Percentiles rank a stretch among this genome's conserved stretches.
Conservation (phyloP, 257 asterid species). For the Jasminum sambac region DNA sequence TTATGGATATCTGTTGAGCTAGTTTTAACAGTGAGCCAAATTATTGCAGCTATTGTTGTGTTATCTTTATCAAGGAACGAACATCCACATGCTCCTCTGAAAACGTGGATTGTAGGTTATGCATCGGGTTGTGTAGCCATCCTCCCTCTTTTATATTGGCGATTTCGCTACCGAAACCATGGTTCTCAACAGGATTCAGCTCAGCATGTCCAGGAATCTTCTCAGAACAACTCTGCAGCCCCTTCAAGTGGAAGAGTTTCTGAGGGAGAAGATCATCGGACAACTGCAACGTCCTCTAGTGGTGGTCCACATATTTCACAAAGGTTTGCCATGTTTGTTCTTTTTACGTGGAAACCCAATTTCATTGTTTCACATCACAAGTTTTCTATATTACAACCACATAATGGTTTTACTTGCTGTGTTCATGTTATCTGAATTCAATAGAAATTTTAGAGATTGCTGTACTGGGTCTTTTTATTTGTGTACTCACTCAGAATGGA, state of each 20-base stretch:
- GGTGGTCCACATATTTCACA: conserved; percentile 40
- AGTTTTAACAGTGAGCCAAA: conserved; percentile 74
- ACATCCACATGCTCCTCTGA: conserved; percentile 78
- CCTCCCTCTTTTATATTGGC: conserved; percentile 92
- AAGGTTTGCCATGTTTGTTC: conserved; percentile 44
- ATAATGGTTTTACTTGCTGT: neutral
- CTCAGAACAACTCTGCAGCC: conserved; percentile 47
- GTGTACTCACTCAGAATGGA: neutral
- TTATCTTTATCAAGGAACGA: conserved; percentile 71
- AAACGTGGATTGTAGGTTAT: conserved; percentile 78
- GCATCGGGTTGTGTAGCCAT: conserved; percentile 89
- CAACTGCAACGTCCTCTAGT: conserved; percentile 46
- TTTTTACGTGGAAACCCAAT: neutral
- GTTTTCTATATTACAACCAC: neutral
- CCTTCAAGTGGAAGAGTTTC: conserved; percentile 49
- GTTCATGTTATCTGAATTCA: neutral
- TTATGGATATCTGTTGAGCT: conserved; percentile 87
- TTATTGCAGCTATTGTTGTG: conserved; percentile 78
- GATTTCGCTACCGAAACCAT: conserved; percentile 68
- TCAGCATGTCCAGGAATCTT: conserved; percentile 53
- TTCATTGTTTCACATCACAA: conserved; percentile 2
- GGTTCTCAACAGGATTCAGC: conserved; percentile 65
- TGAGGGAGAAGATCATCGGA: conserved; percentile 52
- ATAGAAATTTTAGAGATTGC: conserved; percentile 6
- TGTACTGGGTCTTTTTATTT: conserved; percentile 4